Evolutionary conservation across 805 yeast genomes (phyloP).

Genomic region (Nakazawaea wickerhamii): DNA sequence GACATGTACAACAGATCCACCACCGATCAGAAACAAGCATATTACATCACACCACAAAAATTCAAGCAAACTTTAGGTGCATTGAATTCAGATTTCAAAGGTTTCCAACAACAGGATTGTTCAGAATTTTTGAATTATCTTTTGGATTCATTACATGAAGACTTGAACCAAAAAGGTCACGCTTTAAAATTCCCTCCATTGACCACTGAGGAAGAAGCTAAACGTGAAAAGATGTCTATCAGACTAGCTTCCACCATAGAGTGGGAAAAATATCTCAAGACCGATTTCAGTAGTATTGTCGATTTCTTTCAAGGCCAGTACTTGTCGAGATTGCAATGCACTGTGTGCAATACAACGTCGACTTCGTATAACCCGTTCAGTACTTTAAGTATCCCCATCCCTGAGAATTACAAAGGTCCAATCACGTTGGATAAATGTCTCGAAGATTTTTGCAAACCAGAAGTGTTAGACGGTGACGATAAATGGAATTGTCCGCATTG

Average conservation of each 20-base stretch:
- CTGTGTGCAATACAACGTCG: slow-evolving; percentile 68
- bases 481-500: slow-evolving; percentile 84
- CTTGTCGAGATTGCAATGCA: slow-evolving; percentile 70
- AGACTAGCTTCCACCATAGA: slow-evolving; percentile 82
- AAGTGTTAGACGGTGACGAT: slow-evolving; percentile 69
- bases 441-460: slow-evolving; percentile 70
- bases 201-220: slow-evolving; percentile 64
- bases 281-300: slow-evolving; percentile 75
- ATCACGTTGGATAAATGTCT: slow-evolving; percentile 58
- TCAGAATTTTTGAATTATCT: slow-evolving; percentile 74
- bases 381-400: slow-evolving; percentile 75
- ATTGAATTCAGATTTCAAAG: slow-evolving; percentile 57
- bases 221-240: slow-evolving; percentile 67
- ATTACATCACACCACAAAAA: slow-evolving; percentile 50
- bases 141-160: slow-evolving; percentile 78
- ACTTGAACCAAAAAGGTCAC: slow-evolving; percentile 62
- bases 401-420: slow-evolving; percentile 31
- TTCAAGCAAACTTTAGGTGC: slow-evolving; percentile 68
- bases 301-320: slow-evolving; percentile 88
- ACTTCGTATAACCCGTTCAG: slow-evolving; percentile 85
- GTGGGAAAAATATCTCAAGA: slow-evolving; percentile 82
- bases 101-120: slow-evolving; percentile 78
- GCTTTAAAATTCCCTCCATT: slow-evolving; percentile 52
- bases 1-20: slow-evolving; percentile 43
- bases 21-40: slow-evolving; percentile 15